phyloP scores from a whole-genome alignment of 805 yeast species.

The Cyberlindnera americana region DNA sequence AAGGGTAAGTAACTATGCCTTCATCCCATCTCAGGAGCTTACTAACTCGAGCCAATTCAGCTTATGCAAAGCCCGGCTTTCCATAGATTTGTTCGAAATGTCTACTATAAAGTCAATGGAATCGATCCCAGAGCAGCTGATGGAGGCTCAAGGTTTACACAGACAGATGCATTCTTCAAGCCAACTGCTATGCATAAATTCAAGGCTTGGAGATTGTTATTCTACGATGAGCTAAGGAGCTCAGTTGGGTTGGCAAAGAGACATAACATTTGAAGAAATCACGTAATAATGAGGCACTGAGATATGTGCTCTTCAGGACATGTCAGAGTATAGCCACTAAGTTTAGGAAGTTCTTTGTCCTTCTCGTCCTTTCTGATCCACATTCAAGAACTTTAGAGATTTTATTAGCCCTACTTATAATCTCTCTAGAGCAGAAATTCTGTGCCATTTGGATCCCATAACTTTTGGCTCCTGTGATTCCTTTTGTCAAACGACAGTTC shows the following conservation, averaged over 20 bases:
- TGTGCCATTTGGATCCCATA: slow-evolving; percentile 32
- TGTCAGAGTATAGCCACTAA: slow-evolving; percentile 27
- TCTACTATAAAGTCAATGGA: slow-evolving; percentile 64
- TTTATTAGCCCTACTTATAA: slow-evolving; percentile 29
- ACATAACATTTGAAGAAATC: slow-evolving; percentile 18
- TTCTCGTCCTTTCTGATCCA: slow-evolving; percentile 7
- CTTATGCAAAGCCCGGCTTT: slow-evolving; percentile 57
- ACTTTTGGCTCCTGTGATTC: slow-evolving; percentile 26
- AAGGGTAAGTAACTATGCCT: slow-evolving; percentile 19
- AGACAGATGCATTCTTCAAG: slow-evolving; percentile 20
- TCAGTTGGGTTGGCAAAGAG: slow-evolving; percentile 44
- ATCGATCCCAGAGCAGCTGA: slow-evolving; percentile 33
- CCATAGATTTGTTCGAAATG: slow-evolving; percentile 55
- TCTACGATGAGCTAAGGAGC: slow-evolving; percentile 57
- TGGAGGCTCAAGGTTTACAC: slow-evolving; percentile 33
- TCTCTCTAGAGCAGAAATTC: slow-evolving; percentile 23
- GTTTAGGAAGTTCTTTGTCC: slow-evolving; percentile 28
- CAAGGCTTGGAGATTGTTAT: slow-evolving; percentile 57
- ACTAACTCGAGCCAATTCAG: slow-evolving; percentile 12
- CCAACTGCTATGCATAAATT: slow-evolving; percentile 55
- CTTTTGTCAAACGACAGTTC: slow-evolving; percentile 29
- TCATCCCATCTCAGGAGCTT: too few relatives aligned
- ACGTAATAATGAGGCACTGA: slow-evolving; percentile 18
- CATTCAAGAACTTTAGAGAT: slow-evolving; percentile 24
- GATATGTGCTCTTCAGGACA: slow-evolving; percentile 12